Evolutionary conservation across 306 rosid species (phyloP), one percentile per base, ranked within the genome.

Genomic region (Biancaea sappan): DNA sequence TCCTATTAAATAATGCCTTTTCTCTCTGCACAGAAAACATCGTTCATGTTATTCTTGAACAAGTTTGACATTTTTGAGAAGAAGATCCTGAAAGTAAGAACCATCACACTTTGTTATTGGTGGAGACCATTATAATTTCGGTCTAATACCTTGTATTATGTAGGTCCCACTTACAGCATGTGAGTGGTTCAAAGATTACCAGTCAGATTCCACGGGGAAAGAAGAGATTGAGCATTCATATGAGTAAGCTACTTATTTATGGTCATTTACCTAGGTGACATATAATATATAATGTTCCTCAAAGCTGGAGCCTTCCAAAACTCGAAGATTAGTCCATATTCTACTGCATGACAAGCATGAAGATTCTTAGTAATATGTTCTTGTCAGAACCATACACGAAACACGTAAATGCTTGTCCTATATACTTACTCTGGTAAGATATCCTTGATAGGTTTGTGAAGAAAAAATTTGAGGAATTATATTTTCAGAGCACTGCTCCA

Each of bases 11-110:
- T 69, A 50, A 70, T 25, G 67, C 66, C 44, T 60, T 72, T 76
- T 54, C 53, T 59, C 63, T 79, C 43, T 72, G 78, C 69, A 62
- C 91, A 94, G 98, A 94, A 91, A 81, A 91, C 98, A 24, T 94
- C 98, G 62, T 91, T 91, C 92, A 88, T 94, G 98, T 88, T 94
- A 76, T 94, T 94, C 71, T 82, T 94, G 38, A 91, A 94, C 94
- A 94, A 94, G 89, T 94, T 94, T 10, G 97, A 94, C 80, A 88
- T 94, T 80, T 91, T 94, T 22, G 98, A 94, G 92, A 91, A 89
- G 89, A 94, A 91, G 87, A 86, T 84, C 78, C 84, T 86, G 46
- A 80, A 89, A 1, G 98, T 91, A 89, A 85, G 96, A 62, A 70
- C 47, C 61, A 47, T 62, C 76, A 34, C 61, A 8, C 67, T 69